Base-by-base conservation (phyloP, 2,329 filamentous ascomycete species). In the Fusarium continuum region DNA sequence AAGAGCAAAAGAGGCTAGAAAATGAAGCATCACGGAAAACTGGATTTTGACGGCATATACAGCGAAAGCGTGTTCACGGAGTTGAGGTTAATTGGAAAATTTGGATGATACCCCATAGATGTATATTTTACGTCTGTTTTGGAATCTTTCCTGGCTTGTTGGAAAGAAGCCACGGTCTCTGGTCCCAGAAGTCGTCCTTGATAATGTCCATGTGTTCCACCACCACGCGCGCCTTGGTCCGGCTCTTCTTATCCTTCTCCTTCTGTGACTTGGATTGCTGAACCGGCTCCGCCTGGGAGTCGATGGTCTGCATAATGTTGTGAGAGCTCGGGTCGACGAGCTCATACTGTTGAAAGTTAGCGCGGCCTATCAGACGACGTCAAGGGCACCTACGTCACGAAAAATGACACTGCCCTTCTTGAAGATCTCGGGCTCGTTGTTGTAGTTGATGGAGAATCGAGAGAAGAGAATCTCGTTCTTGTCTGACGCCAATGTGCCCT, bases 401-500 rank as follows among this genome's bases (percentile, higher is more conserved):
- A 93, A 95, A 6, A 98, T 78, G 3, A 97, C 90, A 66, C 92
- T 98, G 5, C 95, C 95, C 75, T 98, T 99, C 75, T 90, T 95
- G 76, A 87, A 97, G 14, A 97, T 93, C 63, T 96, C 92, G 0
- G 88, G 87, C 76, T 99, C 95, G 67, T 97, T 95, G 77, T 99
- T 99, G 79, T 99, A 99, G 78, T 99, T 99, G 74, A 98, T 93
- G 4, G 88, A 86, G 75, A 97, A 98, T 22, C 85, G 84, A 2
- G 88, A 91, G 76, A 95, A 99, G 13, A 99, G 79, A 17, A 99
- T 96, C 79, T 99, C 95, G 73, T 99, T 95, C 79, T 99, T 99
- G 71, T 98, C 93, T 4, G 87, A 83, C 4, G 93, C 86, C 2
- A 96, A 77, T 0, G 93, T 96, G 4, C 94, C 93, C 90, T 93